Evolutionary conservation across 768 basidiomycete species (phyloP).

Genomic region (Daedaleopsis nitida): DNA sequence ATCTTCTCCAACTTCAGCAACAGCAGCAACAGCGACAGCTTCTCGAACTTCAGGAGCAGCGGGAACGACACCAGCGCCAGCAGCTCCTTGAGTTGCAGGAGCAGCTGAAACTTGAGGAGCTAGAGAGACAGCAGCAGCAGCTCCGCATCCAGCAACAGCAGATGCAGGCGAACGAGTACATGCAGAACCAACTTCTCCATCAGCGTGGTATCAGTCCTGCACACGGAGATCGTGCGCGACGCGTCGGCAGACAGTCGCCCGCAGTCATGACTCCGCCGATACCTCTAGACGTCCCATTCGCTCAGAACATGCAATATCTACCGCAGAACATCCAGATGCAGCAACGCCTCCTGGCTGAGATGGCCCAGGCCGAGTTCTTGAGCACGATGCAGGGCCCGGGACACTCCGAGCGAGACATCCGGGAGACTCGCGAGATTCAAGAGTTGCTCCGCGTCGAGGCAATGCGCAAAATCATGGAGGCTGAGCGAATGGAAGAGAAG

Average conservation of each 20-base stretch:
- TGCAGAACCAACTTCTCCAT: conserved; percentile 36
- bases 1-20: conserved; percentile 64
- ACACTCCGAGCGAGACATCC: conserved; percentile 18
- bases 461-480: conserved; percentile 87
- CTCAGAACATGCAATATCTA: conserved; percentile 55
- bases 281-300: conserved; percentile 39
- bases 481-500: conserved; percentile 86
- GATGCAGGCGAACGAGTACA: conserved; percentile 24
- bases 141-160: conserved; percentile 32
- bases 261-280: conserved; percentile 18
- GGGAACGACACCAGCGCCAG: conserved; percentile 35
- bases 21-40: conserved; percentile 46
- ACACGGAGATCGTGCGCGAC: conserved; percentile 49
- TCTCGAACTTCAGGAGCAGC: conserved; percentile 32
- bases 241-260: conserved; percentile 48
- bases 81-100: conserved; percentile 56
- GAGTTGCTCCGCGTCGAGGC: conserved; percentile 77
- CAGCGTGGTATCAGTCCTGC: conserved; percentile 43
- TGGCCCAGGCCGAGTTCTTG: conserved; percentile 70
- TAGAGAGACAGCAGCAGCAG: conserved; percentile 43
- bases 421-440: conserved; percentile 55
- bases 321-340: conserved; percentile 73
- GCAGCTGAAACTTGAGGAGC: conserved; percentile 61
- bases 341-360: conserved; percentile 74
- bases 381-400: conserved; percentile 52